Evolutionary conservation across 768 basidiomycete genomes (phyloP).

Genomic region (Boletus patriciae): DNA sequence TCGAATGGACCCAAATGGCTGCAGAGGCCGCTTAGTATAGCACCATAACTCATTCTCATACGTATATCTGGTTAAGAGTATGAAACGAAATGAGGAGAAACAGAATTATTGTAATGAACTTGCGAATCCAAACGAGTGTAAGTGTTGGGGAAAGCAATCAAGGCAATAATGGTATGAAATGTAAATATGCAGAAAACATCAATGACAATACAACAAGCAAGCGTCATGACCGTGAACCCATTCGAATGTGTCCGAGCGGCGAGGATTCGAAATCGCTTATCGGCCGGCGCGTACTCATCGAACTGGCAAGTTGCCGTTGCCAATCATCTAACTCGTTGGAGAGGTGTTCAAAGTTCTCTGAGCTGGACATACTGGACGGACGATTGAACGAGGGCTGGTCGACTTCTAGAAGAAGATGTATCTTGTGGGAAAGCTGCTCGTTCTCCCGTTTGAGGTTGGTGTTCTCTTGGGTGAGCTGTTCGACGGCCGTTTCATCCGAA

Average conservation of each 20-base stretch:
- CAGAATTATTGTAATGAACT: slow-evolving; percentile 37
- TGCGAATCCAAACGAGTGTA: slow-evolving; percentile 60
- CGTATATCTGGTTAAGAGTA: slow-evolving; percentile 36
- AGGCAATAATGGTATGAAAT: slow-evolving; percentile 35
- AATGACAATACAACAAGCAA: slow-evolving; percentile 10
- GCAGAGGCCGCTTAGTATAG: slow-evolving; percentile 18
- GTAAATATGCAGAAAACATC: slow-evolving; percentile 36
- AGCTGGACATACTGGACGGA: slow-evolving; percentile 75
- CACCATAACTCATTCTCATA: slow-evolving; percentile 26
- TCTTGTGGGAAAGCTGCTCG: slow-evolving; percentile 88
- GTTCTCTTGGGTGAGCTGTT: slow-evolving; percentile 84
- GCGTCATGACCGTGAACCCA: slow-evolving; percentile 54
- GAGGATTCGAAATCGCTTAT: slow-evolving; percentile 71
- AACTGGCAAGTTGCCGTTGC: slow-evolving; percentile 81
- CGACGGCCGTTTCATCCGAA: slow-evolving; percentile 72
- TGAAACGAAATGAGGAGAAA: slow-evolving; percentile 35
- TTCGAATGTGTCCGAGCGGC: slow-evolving; percentile 54
- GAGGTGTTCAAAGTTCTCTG: slow-evolving; percentile 80
- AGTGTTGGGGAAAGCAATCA: slow-evolving; percentile 37
- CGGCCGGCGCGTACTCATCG: slow-evolving; percentile 71
- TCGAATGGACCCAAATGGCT: slow-evolving; percentile 85
- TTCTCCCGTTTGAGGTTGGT: slow-evolving; percentile 78
- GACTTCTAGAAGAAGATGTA: slow-evolving; percentile 83
- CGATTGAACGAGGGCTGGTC: slow-evolving; percentile 75
- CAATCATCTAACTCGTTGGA: slow-evolving; percentile 83